phyloP scores from a whole-genome alignment of 1,139 yeast genomes.

The Nakaseomyces bracarensis region DNA sequence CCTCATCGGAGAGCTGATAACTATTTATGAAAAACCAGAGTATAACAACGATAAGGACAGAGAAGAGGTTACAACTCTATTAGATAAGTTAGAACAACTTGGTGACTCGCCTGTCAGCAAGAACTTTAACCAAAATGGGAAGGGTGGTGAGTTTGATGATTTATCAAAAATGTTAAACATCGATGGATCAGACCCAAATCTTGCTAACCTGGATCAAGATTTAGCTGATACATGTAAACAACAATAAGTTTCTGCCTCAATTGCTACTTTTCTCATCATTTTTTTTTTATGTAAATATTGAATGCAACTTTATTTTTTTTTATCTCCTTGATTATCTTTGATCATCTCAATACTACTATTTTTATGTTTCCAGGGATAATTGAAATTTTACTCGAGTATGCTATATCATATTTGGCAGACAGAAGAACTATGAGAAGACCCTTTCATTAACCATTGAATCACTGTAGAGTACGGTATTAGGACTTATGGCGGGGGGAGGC shows the following conservation, averaged over 20 bases:
- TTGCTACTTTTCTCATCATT: neutral
- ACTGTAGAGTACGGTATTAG: too few relatives aligned
- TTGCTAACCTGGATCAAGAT: slow-evolving; percentile 34
- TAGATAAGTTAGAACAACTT: slow-evolving; percentile 67
- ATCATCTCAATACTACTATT: too few relatives aligned
- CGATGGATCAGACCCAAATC: slow-evolving; percentile 38
- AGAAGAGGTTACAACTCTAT: slow-evolving; percentile 45
- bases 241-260: slow-evolving; percentile 14
- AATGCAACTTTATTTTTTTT: neutral
- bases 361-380: too few relatives aligned
- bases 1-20: slow-evolving; percentile 45
- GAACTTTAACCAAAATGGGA: slow-evolving; percentile 35
- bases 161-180: slow-evolving; percentile 23
- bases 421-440: too few relatives aligned
- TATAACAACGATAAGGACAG: slow-evolving; percentile 50
- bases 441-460: too few relatives aligned
- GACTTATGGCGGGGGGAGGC: too few relatives aligned
- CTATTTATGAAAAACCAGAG: slow-evolving; percentile 47
- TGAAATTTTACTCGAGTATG: too few relatives aligned
- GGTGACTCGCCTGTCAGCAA: slow-evolving; percentile 73
- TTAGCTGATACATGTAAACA: slow-evolving; percentile 37
- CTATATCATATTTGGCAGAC: too few relatives aligned
- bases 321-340: neutral
- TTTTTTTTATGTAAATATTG: slow-evolving; percentile 3
- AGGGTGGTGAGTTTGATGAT: slow-evolving; percentile 29